These are phyloP conservation scores for Cadophora gregata DNA, from an alignment of 2,329 filamentous ascomycete species.

Conservation along the genomic window DNA sequence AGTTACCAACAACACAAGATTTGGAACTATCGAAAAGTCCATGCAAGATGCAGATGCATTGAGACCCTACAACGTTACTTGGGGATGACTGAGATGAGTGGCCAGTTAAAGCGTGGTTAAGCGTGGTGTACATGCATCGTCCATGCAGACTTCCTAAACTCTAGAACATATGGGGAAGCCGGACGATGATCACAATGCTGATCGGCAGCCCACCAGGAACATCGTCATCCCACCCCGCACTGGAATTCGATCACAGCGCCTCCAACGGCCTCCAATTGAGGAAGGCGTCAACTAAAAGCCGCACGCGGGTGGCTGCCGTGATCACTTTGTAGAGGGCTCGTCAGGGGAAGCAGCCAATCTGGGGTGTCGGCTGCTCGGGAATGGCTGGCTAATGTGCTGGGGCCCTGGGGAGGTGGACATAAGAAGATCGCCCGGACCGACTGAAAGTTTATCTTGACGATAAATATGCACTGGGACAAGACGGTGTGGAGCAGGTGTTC, in stretches of 20 bases:
- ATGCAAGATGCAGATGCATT: conserved; percentile 8
- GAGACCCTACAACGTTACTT: conserved; percentile 23
- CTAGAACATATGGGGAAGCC: conserved; percentile 24
- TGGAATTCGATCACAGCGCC: conserved; percentile 14
- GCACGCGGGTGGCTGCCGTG: conserved; percentile 19
- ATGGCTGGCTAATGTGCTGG: conserved; percentile 6
- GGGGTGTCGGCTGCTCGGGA: conserved; percentile 16
- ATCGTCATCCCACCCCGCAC: conserved; percentile 19
- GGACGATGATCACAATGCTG: conserved; percentile 19
- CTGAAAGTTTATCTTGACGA: conserved; percentile 17
- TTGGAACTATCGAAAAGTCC: conserved; percentile 16
- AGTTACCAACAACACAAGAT: neutral
- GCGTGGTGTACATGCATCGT: neutral
- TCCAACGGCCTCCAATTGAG: conserved; percentile 22
- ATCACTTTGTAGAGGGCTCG: neutral
- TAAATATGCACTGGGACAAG: neutral
- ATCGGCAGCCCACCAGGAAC: conserved; percentile 20
- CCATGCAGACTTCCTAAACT: conserved; percentile 7
- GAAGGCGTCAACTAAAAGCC: neutral
- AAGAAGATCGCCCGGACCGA: conserved; percentile 12
- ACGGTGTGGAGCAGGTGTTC: conserved; percentile 9
- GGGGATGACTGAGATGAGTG: neutral
- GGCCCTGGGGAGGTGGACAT: no score
- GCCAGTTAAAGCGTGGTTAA: no score
- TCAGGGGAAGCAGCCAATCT: conserved; percentile 35